Base-by-base conservation (phyloP, 75 land plant species). In the Sequoia sempervirens region DNA sequence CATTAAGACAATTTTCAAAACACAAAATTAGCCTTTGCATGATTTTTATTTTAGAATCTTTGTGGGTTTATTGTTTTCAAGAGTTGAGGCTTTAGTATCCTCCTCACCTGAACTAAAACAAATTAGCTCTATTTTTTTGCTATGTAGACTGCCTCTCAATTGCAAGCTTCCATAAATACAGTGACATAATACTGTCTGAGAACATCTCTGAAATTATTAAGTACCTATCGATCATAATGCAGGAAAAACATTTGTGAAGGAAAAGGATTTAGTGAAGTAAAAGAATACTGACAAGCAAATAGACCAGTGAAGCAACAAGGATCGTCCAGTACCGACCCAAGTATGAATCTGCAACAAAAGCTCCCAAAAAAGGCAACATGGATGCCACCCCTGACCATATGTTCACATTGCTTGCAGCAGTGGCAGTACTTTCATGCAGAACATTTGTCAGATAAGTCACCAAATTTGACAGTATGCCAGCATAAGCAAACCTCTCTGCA, bases 281-380 rank as follows among this genome's bases (percentile, higher is more conserved):
- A 30, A 76, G 36, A 15, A 12, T 11, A 81, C 85, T 80, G 7
- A 86, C 86, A 84, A 92, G 52, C 52, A 90, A 66, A 45, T 92
- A 90, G 81, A 87, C 30, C 66, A 86, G 70, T 5, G 92, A 85
- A 46, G 91, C 81, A 12, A 82, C 7, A 7, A 80, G 32, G 34
- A 90, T 90, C 54, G 92, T 89, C 81, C 90, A 85, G 87, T 83
- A 92, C 2, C 93, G 88, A 18, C 93, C 92, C 40, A 92, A 85
- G 61, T 85, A 88, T 18, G 90, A 82, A 68, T 91, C 93, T 37
- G 94, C 94, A 26, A 92, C 74, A 75, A 92, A 91, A 5, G 93
- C 93, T 10, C 93, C 93, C 2, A 88, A 20, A 10, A 92, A 81
- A 36, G 93, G 92, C 2, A 88, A 81, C 73, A 92, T 30, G 47